A percentile compares a stretch with the other conserved stretches of the same genome.
Conservation (phyloP, 805 yeast species). For the Suhomyces sp. region DNA sequence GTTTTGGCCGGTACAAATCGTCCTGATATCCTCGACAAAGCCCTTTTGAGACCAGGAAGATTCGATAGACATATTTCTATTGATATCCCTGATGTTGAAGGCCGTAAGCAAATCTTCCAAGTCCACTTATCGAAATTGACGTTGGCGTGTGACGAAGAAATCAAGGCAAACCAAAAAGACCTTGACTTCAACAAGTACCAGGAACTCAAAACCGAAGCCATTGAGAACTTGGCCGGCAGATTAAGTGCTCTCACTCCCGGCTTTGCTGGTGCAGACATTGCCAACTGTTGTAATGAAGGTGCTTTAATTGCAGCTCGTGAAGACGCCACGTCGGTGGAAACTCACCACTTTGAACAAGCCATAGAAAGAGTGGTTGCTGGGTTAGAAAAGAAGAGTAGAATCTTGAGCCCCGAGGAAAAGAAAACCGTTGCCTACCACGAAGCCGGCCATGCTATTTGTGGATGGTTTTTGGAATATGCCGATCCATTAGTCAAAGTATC, state of each 20-base stretch:
- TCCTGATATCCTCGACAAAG: conserved; percentile 86
- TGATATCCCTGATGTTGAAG: conserved; percentile 85
- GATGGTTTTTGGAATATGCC: conserved; percentile 85
- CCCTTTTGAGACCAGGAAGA: conserved; percentile 90
- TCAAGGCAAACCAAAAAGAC: conserved; percentile 32
- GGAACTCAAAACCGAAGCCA: conserved; percentile 38
- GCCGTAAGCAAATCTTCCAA: conserved; percentile 79
- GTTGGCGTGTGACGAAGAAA: conserved; percentile 38
- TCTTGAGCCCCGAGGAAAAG: conserved; percentile 77
- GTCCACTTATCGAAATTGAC: conserved; percentile 72
- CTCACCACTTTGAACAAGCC: conserved; percentile 83
- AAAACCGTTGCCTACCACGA: conserved; percentile 89
- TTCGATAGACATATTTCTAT: conserved; percentile 86
- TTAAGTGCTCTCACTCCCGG: conserved; percentile 93
- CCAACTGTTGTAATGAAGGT: conserved; percentile 92
- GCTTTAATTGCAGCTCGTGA: conserved; percentile 89
- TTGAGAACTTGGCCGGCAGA: conserved; percentile 71
- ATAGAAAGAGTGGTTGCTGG: conserved; percentile 95
- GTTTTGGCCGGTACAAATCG: conserved; percentile 94
- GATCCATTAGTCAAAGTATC: conserved; percentile 93
- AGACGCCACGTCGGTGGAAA: conserved; percentile 57
- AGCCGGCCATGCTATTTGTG: conserved; percentile 96
- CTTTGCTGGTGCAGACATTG: conserved; percentile 94
- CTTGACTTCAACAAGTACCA: conserved; percentile 40
- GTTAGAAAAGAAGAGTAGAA: conserved; percentile 79